Percentiles rank a stretch among this genome's conserved stretches.
Conservation (phyloP, 192 early-diverging fungal genomes). For the Rhizophagus prolifer region DNA sequence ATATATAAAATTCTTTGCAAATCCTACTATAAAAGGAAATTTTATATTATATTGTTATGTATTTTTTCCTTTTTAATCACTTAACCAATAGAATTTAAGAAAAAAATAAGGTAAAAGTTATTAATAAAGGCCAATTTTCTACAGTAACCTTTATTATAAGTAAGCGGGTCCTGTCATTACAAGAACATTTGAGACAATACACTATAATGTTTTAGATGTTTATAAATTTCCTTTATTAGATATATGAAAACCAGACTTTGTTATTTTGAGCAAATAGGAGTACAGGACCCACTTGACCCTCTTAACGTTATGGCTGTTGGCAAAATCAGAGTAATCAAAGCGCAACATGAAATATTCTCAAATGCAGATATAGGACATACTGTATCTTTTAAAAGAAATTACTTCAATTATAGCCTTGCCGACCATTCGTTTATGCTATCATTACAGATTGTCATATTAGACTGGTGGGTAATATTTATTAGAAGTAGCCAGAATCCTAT, state of each 20-base stretch:
- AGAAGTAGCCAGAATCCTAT: no score
- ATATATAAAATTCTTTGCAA: no score
- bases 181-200: not conserved
- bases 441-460: not conserved
- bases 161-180: no score
- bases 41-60: no score
- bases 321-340: not conserved
- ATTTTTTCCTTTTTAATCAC: no score
- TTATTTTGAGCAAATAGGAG: not conserved
- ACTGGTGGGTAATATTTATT: no score
- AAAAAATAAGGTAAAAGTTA: no score
- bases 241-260: not conserved
- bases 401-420: not conserved
- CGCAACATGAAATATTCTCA: not conserved
- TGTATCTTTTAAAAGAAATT: not conserved
- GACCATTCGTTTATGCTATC: not conserved
- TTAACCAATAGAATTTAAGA: no score
- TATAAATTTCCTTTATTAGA: not conserved
- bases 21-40: no score
- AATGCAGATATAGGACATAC: not conserved
- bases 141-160: no score
- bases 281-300: constrained; percentile 2
- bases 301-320: not conserved
- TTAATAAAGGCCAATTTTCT: no score
- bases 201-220: not conserved